These are phyloP conservation scores for Neoconidiobolus thromboides DNA, from an alignment of 371 early-diverging fungal species.

Conservation along the genomic window DNA sequence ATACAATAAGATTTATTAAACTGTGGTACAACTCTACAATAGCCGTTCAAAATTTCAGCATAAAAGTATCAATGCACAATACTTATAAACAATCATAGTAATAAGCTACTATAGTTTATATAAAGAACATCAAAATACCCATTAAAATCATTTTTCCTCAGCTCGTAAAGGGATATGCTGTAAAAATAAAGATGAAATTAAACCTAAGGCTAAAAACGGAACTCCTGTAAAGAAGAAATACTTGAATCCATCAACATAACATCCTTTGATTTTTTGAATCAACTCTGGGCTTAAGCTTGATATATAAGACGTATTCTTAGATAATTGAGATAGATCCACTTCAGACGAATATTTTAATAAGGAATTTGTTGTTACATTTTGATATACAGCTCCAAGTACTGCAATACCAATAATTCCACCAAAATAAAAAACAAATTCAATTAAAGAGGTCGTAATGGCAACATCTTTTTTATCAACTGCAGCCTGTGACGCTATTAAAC, in stretches of 20 bases:
- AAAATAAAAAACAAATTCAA: neutral
- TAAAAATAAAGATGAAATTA: neutral
- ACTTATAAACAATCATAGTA: no score
- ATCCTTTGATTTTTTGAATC: neutral
- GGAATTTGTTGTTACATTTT: neutral
- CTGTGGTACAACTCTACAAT: no score
- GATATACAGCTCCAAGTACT: neutral
- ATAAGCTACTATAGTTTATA: no score
- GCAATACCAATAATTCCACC: constrained; percentile 1
- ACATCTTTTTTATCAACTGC: neutral
- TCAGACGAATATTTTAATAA: neutral
- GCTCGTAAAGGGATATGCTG: neutral
- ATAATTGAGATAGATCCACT: neutral
- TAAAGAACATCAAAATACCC: no score
- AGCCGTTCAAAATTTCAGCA: no score
- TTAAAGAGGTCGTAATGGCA: neutral
- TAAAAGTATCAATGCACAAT: no score
- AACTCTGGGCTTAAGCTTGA: neutral
- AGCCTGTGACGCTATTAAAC: neutral
- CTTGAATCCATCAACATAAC: neutral
- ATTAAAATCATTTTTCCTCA: no score
- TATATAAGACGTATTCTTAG: neutral
- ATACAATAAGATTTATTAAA: no score
- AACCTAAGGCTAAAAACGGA: neutral
- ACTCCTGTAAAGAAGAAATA: neutral